A percentile compares a stretch with the other conserved stretches of the same genome.
Conservation (phyloP, 2,329 filamentous ascomycete species). For the Plenodomus lindquistii region DNA sequence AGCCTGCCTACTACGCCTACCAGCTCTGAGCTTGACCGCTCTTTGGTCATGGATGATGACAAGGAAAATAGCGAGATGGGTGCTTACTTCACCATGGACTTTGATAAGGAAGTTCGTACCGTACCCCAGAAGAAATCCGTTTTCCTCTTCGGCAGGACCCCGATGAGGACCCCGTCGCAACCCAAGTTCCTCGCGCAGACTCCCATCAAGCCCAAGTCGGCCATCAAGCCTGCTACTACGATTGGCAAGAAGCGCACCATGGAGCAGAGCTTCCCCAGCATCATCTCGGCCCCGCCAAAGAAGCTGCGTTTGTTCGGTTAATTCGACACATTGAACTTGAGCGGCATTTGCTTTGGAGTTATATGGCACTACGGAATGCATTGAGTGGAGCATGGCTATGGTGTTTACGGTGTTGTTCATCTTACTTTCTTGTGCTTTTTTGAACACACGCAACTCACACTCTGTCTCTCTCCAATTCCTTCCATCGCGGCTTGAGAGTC, state of each 20-base stretch:
- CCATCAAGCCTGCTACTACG: slow-evolving; percentile 19
- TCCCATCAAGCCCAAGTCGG: slow-evolving; percentile 23
- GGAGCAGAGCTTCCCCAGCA: slow-evolving; percentile 18
- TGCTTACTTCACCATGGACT: slow-evolving; percentile 46
- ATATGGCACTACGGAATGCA: slow-evolving; percentile 4
- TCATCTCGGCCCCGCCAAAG: slow-evolving; percentile 29
- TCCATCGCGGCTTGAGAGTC: slow-evolving; percentile 22
- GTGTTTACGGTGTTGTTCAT: slow-evolving; percentile 3
- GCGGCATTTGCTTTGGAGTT: slow-evolving; percentile 6
- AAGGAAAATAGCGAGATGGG: slow-evolving; percentile 45
- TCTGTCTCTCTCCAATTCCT: neutral
- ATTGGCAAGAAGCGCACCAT: slow-evolving; percentile 27
- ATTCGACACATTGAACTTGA: neutral
- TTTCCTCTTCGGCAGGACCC: slow-evolving; percentile 43
- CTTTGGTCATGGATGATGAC: slow-evolving; percentile 24
- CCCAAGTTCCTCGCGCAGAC: slow-evolving; percentile 39
- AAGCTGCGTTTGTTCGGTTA: slow-evolving; percentile 21
- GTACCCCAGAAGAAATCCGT: slow-evolving; percentile 29
- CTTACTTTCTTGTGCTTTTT: slow-evolving; percentile 1
- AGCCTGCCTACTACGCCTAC: slow-evolving; percentile 31
- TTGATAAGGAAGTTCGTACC: slow-evolving; percentile 49
- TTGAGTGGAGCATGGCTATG: slow-evolving; percentile 2
- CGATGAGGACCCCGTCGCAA: slow-evolving; percentile 59
- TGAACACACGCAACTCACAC: neutral
- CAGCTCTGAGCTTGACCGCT: slow-evolving; percentile 34